A percentile compares a stretch with the other conserved stretches of the same genome.
phyloP scores from a whole-genome alignment of 805 yeast species.

The Saccharomycodes ludwigii region DNA sequence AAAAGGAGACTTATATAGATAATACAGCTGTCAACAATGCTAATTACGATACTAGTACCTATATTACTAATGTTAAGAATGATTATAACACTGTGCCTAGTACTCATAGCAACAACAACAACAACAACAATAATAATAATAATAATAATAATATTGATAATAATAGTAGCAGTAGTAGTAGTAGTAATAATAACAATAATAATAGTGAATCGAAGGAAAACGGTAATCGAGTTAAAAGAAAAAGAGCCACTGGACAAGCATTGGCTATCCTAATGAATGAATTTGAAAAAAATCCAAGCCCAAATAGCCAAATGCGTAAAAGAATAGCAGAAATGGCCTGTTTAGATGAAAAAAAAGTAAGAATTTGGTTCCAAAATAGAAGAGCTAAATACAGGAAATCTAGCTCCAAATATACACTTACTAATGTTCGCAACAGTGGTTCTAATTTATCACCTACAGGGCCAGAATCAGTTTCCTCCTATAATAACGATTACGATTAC shows the following conservation, averaged over 20 bases:
- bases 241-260: constrained; percentile 73
- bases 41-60: no score
- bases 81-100: no score
- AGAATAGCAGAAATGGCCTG: constrained; percentile 59
- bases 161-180: constrained; percentile 2
- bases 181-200: constrained; percentile 2
- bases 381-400: constrained; percentile 63
- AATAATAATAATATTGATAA: constrained; percentile 4
- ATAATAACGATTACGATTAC: constrained; percentile 7
- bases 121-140: constrained; percentile 4
- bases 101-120: constrained; percentile 4
- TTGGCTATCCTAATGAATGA: constrained; percentile 54
- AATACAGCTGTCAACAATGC: no score
- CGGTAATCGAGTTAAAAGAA: constrained; percentile 32
- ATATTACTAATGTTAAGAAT: no score
- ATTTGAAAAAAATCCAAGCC: constrained; percentile 63
- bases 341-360: constrained; percentile 77
- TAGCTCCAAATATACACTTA: background rate
- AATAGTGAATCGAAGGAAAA: constrained; percentile 7
- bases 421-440: constrained; percentile 6
- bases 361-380: constrained; percentile 89
- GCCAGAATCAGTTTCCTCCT: constrained; percentile 8
- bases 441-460: constrained; percentile 3
- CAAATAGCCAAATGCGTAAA: constrained; percentile 58
- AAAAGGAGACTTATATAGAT: no score